Percentiles rank a stretch among this genome's conserved stretches.
These are phyloP conservation scores for Fusarium dlaminii DNA, from an alignment of 2,329 filamentous ascomycete species.

Conservation along the genomic window DNA sequence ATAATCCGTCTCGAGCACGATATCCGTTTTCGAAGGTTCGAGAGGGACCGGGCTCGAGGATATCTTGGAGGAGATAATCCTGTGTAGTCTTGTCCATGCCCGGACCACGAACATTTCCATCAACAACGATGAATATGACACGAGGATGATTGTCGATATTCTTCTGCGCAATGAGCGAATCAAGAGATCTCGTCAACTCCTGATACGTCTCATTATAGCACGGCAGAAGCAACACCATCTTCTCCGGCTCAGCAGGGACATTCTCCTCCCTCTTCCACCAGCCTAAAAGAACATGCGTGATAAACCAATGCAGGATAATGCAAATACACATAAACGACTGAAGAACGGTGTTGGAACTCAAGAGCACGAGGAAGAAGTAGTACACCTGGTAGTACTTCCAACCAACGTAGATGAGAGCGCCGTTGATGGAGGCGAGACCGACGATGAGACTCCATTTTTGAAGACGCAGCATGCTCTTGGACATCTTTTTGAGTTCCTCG, in stretches of 20 bases:
- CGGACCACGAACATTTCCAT: constrained; percentile 57
- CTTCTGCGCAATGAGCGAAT: constrained; percentile 57
- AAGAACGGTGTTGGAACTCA: constrained; percentile 57
- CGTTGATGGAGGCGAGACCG: constrained; percentile 49
- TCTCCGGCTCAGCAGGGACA: constrained; percentile 52
- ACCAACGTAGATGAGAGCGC: constrained; percentile 49
- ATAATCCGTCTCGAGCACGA: constrained; percentile 56
- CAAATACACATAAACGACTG: constrained; percentile 55
- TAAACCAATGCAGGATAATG: constrained; percentile 46
- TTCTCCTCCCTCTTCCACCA: constrained; percentile 46
- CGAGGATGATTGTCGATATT: constrained; percentile 53
- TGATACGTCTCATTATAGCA: constrained; percentile 61
- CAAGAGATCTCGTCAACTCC: constrained; percentile 55
- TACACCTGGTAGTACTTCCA: constrained; percentile 52
- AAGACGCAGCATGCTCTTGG: constrained; percentile 48
- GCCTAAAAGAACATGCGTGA: constrained; percentile 45
- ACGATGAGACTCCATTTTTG: constrained; percentile 53
- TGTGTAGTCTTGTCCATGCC: constrained; percentile 60
- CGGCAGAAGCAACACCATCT: constrained; percentile 56
- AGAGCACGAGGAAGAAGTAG: constrained; percentile 55
- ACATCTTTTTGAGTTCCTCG: constrained; percentile 51
- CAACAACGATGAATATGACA: constrained; percentile 59
- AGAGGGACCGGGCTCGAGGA: constrained; percentile 50
- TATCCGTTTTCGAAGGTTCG: constrained; percentile 54
- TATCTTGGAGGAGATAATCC: constrained; percentile 58